Conservation (phyloP, 148 eudicot species). For the Oxyria digyna region DNA sequence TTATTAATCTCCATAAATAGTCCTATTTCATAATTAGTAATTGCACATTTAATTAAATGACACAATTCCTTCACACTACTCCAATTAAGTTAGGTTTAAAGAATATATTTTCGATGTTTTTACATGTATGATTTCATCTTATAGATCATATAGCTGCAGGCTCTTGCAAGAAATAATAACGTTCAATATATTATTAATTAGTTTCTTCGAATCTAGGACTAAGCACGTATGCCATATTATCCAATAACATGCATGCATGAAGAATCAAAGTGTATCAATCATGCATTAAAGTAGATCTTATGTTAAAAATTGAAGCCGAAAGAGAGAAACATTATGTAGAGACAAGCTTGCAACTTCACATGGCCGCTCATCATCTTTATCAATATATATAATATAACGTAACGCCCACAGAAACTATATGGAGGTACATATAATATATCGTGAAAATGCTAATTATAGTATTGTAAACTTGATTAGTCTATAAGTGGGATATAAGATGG, state of each 20-base stretch:
- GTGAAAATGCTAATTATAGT: not conserved
- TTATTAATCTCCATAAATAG: no score
- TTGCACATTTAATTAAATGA: no score
- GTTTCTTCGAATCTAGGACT: not conserved
- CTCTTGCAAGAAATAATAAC: no score
- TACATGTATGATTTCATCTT: no score
- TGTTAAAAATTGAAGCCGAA: not conserved
- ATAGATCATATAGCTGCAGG: no score
- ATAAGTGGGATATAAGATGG: constrained; percentile 3
- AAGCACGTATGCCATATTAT: not conserved
- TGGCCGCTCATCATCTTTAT: not conserved
- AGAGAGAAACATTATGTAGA: not conserved
- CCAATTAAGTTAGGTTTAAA: no score
- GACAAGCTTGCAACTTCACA: not conserved
- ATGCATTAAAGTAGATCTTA: no score
- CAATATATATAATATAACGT: not conserved
- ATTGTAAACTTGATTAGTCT: not conserved
- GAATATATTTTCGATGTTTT: no score
- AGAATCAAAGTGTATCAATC: no score
- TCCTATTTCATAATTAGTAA: no score
- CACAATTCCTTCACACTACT: no score
- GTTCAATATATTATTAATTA: not conserved
- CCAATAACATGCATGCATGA: not conserved
- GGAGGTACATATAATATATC: not conserved
- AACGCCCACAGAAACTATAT: constrained; percentile 2